Evolutionary conservation across 306 rosid genomes (phyloP), one percentile per base, ranked within the genome.

Genomic region (Trifolium dubium): DNA sequence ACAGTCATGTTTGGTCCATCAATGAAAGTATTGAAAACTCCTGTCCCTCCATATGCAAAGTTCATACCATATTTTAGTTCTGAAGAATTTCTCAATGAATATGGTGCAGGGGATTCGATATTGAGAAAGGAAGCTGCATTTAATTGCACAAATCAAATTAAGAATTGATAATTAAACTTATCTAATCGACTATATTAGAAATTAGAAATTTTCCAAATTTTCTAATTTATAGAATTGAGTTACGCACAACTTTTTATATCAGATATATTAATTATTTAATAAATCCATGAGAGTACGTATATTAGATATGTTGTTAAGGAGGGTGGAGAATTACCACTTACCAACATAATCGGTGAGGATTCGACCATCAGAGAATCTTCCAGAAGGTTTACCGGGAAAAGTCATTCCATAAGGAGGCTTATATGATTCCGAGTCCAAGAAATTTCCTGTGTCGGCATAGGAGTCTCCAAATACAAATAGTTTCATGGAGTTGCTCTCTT

Each of bases 401-500:
- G 88, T 82, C 49, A 79, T 43, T 31, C 96, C 92, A 49, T 29
- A 69, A 0, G 96, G 92, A 10, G 51, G 30, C 40, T 72, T 83
- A 66, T 79, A 84, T 0, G 89, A 74, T 31, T 5, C 13, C 3
- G 81, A 56, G 6, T 61, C 18, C 12, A 31, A 12, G 10, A 46
- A 81, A 47, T 90, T 90, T 0, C 96, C 89, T 0, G 85, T 82
- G 60, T 88, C 93, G 5, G 47, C 89, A 8, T 88, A 88, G 0
- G 90, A 88, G 18, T 86, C 90, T 34, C 93, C 89, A 29, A 88
- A 84, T 4, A 86, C 89, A 43, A 88, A 86, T 43, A 86, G 72
- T 34, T 77, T 88, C 13, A 10, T 29, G 3, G 55, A 6, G 37
- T 5, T 59, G 19, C 9, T 59, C 23, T 23, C 23, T 23, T 80